Evolutionary conservation across 2,329 filamentous ascomycete genomes (phyloP), one percentile per base, ranked within the genome.

Genomic region (Aspergillus carbonarius): DNA sequence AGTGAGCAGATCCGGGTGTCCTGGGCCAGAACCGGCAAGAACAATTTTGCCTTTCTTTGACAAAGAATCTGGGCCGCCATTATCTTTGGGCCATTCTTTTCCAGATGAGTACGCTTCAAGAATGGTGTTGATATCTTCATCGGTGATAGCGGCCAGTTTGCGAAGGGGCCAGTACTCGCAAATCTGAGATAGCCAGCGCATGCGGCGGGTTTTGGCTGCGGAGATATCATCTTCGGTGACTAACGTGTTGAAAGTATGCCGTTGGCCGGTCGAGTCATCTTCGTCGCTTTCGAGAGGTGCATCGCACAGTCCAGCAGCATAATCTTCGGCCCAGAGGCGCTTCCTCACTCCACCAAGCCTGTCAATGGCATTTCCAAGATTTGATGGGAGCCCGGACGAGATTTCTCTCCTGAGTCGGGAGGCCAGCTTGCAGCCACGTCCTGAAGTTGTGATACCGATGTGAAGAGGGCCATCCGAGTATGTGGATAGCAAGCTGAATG

Each of bases 131-230:
- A 97, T 87, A 66, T 98, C 93, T 8, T 83, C 83, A 68, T 96
- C 91, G 3, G 85, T 88, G 63, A 98, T 88, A 40, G 83, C 82
- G 7, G 92, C 92, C 1, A 99, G 83, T 17, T 90, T 86, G 63
- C 87, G 88, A 25, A 99, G 82, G 1, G 95, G 93, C 95, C 95
- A 99, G 77, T 99, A 99, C 79, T 99, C 95, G 82, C 95, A 99
- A 54, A 99, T 92, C 73, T 99, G 95, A 18, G 90, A 86, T 1
- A 99, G 81, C 95, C 95, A 99, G 58, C 95, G 85, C 81, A 96
- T 93, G 53, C 95, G 85, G 60, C 93, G 83, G 20, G 85, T 92
- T 71, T 92, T 92, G 15, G 87, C 85, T 3, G 88, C 88, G 60
- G 90, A 88, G 0, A 84, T 78, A 68, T 95, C 91, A 46, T 88